These are phyloP conservation scores for Daucus carota DNA, from an alignment of 129 eudicot genomes.

Conservation along the genomic window DNA sequence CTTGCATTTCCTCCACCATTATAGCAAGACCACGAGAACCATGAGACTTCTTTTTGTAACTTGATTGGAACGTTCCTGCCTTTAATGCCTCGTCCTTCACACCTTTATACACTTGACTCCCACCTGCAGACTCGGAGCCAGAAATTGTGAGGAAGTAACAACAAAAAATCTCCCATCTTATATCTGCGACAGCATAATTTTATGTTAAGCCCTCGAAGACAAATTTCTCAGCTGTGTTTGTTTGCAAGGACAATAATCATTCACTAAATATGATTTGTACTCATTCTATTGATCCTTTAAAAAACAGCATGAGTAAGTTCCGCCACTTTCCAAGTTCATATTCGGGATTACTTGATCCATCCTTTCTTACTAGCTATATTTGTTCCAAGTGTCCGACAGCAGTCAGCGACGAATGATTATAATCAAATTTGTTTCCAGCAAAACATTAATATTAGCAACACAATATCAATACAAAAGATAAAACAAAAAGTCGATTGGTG, in stretches of 20 bases:
- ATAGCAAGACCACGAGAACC: conserved; percentile 31
- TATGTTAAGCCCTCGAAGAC: neutral
- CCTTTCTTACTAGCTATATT: neutral
- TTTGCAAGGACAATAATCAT: neutral
- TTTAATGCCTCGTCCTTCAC: conserved; percentile 48
- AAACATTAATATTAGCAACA: neutral
- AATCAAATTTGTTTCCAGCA: neutral
- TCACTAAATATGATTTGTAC: neutral
- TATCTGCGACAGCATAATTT: neutral
- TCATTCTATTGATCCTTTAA: neutral
- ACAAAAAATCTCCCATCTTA: neutral
- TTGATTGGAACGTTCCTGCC: conserved; percentile 26
- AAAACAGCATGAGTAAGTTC: neutral
- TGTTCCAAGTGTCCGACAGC: neutral
- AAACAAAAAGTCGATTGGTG: neutral
- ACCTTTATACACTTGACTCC: conserved; percentile 42
- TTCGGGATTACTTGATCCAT: neutral
- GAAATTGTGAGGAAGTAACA: neutral
- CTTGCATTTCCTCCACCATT: conserved; percentile 64
- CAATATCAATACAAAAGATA: neutral
- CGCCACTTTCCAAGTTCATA: neutral
- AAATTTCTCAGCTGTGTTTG: neutral
- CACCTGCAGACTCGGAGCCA: conserved; percentile 37
- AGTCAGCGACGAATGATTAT: neutral
- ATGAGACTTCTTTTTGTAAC: conserved; percentile 31